These are phyloP conservation scores for Tricholoma matsutake DNA, from an alignment of 768 basidiomycete genomes.

Conservation along the genomic window DNA sequence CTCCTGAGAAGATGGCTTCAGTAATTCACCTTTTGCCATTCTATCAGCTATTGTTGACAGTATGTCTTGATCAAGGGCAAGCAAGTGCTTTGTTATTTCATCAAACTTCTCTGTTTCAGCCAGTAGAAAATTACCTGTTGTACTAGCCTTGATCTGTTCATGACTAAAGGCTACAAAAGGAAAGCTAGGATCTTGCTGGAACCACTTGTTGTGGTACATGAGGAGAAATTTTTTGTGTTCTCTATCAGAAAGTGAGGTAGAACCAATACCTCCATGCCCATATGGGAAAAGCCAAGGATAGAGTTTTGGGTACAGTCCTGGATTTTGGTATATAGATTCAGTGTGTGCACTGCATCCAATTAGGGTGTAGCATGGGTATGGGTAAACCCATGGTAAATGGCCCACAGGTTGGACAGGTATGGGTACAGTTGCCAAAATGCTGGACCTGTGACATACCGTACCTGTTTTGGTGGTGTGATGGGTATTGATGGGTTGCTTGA, in stretches of 20 bases:
- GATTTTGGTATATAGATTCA: slow-evolving; percentile 28
- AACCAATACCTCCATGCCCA: no score
- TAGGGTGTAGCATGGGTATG: no score
- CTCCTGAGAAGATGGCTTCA: no score
- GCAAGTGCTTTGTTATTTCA: slow-evolving; percentile 19
- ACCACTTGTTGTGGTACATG: slow-evolving; percentile 22
- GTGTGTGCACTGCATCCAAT: slow-evolving; percentile 17
- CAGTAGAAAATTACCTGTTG: slow-evolving; percentile 27
- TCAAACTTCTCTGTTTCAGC: slow-evolving; percentile 25
- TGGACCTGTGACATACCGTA: no score
- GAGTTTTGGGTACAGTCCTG: slow-evolving; percentile 32
- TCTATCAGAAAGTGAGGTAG: slow-evolving; percentile 10
- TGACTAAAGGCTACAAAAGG: slow-evolving; percentile 39
- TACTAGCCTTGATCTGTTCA: slow-evolving; percentile 35
- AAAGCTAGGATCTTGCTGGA: slow-evolving; percentile 23
- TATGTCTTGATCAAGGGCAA: slow-evolving; percentile 19
- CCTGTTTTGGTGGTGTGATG: no score
- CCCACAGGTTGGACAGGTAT: no score
- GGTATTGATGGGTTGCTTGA: no score
- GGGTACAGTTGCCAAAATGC: no score
- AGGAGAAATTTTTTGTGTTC: slow-evolving; percentile 27
- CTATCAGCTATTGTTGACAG: slow-evolving; percentile 16
- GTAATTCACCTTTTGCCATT: slow-evolving; percentile 24
- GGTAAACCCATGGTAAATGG: no score
- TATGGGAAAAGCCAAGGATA: slow-evolving; percentile 42